Conservation (phyloP, 202 grass and related monocot species). For the Zizania palustris region DNA sequence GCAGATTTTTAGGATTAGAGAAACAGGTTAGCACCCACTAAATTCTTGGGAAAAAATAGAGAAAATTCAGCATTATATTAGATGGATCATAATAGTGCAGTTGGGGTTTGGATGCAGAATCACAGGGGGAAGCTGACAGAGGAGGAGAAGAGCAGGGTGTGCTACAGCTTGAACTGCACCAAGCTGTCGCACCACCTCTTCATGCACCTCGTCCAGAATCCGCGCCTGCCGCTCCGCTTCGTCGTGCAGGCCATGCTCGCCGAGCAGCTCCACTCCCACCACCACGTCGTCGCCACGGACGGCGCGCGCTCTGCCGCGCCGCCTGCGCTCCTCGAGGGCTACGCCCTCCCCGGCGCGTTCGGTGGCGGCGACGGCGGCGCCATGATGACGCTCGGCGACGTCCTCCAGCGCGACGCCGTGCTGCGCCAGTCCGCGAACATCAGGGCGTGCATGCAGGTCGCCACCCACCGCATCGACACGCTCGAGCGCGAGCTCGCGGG, state of each 20-base stretch:
- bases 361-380: constrained; percentile 31
- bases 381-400: constrained; percentile 76
- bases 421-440: constrained; percentile 76
- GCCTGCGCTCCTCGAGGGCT: constrained; percentile 29
- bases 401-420: constrained; percentile 78
- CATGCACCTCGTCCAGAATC: constrained; percentile 95
- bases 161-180: constrained; percentile 81
- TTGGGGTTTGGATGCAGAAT: constrained; percentile 49
- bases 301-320: constrained; percentile 1
- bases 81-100: too few relatives aligned
- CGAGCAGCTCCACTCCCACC: constrained; percentile 90
- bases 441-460: constrained; percentile 75
- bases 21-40: not conserved
- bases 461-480: constrained; percentile 69
- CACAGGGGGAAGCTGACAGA: constrained; percentile 77
- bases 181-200: constrained; percentile 80
- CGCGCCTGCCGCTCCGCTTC: constrained; percentile 90
- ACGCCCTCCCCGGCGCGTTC: constrained; percentile 14
- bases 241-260: constrained; percentile 97
- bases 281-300: not conserved
- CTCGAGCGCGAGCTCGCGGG: constrained; percentile 81
- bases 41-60: not conserved
- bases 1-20: too few relatives aligned
- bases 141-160: constrained; percentile 74
- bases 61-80: not conserved